Base-by-base conservation (phyloP, 2,329 filamentous ascomycete species). In the Diaporthe destruens region DNA sequence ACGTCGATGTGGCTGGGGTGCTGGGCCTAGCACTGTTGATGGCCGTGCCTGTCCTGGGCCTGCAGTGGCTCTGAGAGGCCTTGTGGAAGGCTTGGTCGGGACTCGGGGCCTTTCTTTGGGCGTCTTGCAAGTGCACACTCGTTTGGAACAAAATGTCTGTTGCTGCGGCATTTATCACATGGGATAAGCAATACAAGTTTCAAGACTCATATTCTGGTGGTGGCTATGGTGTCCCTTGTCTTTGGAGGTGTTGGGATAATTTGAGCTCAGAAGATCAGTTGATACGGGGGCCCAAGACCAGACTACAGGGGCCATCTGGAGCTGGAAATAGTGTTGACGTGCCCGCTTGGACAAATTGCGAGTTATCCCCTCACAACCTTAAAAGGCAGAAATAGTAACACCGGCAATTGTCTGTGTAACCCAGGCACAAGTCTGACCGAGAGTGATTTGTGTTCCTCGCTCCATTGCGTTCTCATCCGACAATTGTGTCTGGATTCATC, bases 1-100 rank as follows among this genome's bases (percentile, higher is more conserved):
- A 29, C 20, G 61, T 32, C 47, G 61, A 53, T 34, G 44, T 66
- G 61, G 44, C 29, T 4, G 47, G 61, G n/a, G 14, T 66, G 32
- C 14, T 66, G 20, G 32, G 61, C 6, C 1, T 29, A 32, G 47
- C 47, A n/a, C 32, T 66, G 32, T 51, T 66, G 61, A 29, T 66
- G 20, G 44, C n/a, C 7, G 47, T 53, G 14, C 61, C 61, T 16
- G 47, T 39, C 32, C n/a, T 66, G 44, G 61, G 44, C 20, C 20
- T 51, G 32, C 61, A 66, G 32, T 20, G 44, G n/a, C 61, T 66
- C 47, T 66, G 61, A 47, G 53, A 66, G 61, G 47, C 47, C 29
- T 39, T 36, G n/a, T 53, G 61, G 8, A 12, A 29, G 8, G 4
- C 23, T 34, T 51, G 20, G 36, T 42, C 12, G 39, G 39, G 14